Conservation (phyloP, 805 yeast genomes). For the Wickerhamiella parazyma region DNA sequence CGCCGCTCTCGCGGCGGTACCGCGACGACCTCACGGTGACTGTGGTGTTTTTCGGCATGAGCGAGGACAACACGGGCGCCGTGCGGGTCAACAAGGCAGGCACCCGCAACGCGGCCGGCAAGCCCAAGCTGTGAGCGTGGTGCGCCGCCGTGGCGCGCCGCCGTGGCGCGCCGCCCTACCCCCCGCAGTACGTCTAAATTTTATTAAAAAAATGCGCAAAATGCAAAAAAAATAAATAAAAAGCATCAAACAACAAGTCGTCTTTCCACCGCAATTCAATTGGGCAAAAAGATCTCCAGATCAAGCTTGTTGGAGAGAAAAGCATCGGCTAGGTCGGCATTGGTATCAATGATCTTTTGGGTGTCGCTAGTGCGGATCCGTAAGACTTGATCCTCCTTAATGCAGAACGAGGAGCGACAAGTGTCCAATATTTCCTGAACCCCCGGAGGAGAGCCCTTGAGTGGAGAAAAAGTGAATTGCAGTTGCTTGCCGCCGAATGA, state of each 20-base stretch:
- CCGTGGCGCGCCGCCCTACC: too few relatives aligned
- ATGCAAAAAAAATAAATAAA: too few relatives aligned
- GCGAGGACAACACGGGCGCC: constrained; percentile 20
- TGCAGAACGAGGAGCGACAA: constrained; percentile 59
- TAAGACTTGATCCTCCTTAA: constrained; percentile 28
- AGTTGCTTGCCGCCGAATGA: constrained; percentile 27
- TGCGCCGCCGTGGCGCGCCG: too few relatives aligned
- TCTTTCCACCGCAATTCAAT: too few relatives aligned
- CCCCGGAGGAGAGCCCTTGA: constrained; percentile 68
- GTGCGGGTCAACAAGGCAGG: constrained; percentile 23
- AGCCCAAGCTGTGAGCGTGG: constrained; percentile 12
- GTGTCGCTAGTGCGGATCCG: constrained; percentile 27
- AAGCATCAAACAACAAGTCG: background rate
- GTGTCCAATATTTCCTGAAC: constrained; percentile 64
- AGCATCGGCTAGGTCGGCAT: constrained; percentile 35
- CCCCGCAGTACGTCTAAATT: too few relatives aligned
- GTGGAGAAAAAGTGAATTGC: constrained; percentile 50
- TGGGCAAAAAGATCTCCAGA: constrained; percentile 30
- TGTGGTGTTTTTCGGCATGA: constrained; percentile 76
- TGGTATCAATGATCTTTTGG: constrained; percentile 28
- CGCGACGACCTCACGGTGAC: constrained; percentile 95
- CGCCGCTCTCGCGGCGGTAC: constrained; percentile 80
- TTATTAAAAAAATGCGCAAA: too few relatives aligned
- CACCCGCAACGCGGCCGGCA: constrained; percentile 14
- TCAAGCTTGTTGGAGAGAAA: constrained; percentile 31